Evolutionary conservation across 768 basidiomycete species (phyloP), one percentile per base, ranked within the genome.

Genomic region (Pisolithus marmoratus): DNA sequence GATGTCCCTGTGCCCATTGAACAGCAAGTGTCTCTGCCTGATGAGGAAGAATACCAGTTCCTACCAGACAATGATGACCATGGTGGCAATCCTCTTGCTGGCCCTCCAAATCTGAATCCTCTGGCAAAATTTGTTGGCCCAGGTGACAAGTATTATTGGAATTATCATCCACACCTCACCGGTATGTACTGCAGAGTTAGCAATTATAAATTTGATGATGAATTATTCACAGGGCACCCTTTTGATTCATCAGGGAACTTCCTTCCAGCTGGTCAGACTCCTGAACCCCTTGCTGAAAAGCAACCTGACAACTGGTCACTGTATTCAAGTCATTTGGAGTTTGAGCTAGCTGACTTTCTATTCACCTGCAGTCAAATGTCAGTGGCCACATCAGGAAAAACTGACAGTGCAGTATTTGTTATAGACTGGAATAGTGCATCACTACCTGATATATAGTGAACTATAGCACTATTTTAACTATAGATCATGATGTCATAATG

Each of bases 361-460:
- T 50, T n/a, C n/a, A 52, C 17, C 52, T 55, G 44, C 22, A 56
- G 48, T 15, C 61, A 64, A 40, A 63, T 66, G 59, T 63, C 64
- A 0, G 51, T 49, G 2, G 40, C 36, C 4, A 60, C 22, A 70
- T 71, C 7, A 50, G 67, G 36, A 17, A 55, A 1, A n/a, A n/a
- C n/a, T n/a, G n/a, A n/a, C n/a, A n/a, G n/a, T n/a, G 59, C 69
- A 3, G 44, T 68, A 4, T 38, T 67, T 3, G 23, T 65, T n/a
- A n/a, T n/a, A n/a, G n/a, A n/a, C 1, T 65, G 64, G 65, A 61
- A 60, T n/a, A n/a, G n/a, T 4, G 50, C 54, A 20, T 48, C 46
- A 51, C 24, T 26, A 49, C 36, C 22, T 24, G 45, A 44, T 50
- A 40, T n/a, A n/a, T n/a, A n/a, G n/a, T n/a, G n/a, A n/a, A n/a